Evolutionary conservation across 192 early-diverging fungal genomes (phyloP).

Genomic region (Coemansia javaensis): DNA sequence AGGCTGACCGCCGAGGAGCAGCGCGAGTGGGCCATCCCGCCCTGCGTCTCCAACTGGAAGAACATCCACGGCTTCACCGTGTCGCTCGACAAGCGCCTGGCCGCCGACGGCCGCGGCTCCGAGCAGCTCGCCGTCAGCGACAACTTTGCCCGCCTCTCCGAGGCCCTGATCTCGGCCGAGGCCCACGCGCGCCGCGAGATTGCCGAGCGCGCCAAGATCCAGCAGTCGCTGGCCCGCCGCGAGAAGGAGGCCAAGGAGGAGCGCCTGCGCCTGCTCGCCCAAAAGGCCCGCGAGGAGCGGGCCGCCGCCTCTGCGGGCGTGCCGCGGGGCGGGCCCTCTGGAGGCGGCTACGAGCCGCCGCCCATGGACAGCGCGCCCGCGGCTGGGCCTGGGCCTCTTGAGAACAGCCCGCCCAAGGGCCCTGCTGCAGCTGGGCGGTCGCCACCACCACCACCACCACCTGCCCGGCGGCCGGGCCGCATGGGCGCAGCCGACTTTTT

Average conservation of each 20-base stretch:
- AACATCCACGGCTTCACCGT: conserved; percentile 99
- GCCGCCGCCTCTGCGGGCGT: conserved; percentile 23
- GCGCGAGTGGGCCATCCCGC: conserved; percentile 94
- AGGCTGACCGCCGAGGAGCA: conserved; percentile 96
- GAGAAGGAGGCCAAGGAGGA: conserved; percentile 94
- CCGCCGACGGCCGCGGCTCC: conserved; percentile 91
- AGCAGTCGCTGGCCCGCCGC: conserved; percentile 86
- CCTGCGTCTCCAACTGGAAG: conserved; percentile 99
- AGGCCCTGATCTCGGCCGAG: conserved; percentile 90
- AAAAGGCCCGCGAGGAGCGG: conserved; percentile 87
- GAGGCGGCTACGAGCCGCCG: conserved; percentile 12
- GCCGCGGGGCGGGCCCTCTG: conserved; percentile 5
- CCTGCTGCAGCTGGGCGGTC: too few species aligned
- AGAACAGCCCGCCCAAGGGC: too few species aligned
- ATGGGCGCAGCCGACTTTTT: conserved; percentile 30
- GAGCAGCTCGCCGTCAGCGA: conserved; percentile 90
- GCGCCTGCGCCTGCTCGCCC: conserved; percentile 81
- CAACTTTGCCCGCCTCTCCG: conserved; percentile 93
- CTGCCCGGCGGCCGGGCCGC: background rate
- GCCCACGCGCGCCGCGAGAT: conserved; percentile 93
- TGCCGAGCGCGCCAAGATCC: conserved; percentile 81
- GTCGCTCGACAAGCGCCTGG: conserved; percentile 96
- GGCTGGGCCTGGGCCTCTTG: too few species aligned
- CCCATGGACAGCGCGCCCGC: conserved; percentile 6
- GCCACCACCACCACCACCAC: too few species aligned